A percentile compares a stretch with the other conserved stretches of the same genome.
Conservation (phyloP, 2,329 filamentous ascomycete genomes). For the Myotisia sp. region DNA sequence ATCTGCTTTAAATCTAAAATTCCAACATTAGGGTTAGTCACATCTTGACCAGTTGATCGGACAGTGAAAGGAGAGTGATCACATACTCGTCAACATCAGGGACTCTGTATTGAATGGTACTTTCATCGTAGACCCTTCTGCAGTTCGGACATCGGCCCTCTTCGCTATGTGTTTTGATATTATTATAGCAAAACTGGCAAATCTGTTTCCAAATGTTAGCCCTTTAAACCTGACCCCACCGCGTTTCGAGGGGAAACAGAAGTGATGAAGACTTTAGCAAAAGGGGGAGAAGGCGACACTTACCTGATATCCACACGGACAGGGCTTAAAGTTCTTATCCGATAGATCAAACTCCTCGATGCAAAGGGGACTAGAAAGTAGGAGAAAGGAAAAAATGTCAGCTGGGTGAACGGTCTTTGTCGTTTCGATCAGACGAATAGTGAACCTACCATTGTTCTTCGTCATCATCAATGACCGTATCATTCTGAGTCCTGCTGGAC, state of each 20-base stretch:
- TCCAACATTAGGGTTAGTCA: conserved; percentile 4
- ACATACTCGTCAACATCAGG: conserved; percentile 88
- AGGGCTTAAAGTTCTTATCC: conserved; percentile 91
- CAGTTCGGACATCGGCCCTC: conserved; percentile 97
- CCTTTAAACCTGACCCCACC: neutral
- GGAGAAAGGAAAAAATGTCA: conserved; percentile 13
- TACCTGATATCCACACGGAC: conserved; percentile 97
- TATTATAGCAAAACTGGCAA: conserved; percentile 99
- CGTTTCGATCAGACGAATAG: neutral
- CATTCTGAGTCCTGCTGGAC: conserved; percentile 33
- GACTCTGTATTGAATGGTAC: conserved; percentile 92
- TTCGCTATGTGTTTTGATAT: conserved; percentile 87
- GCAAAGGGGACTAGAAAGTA: conserved; percentile 62
- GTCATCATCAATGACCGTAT: conserved; percentile 37
- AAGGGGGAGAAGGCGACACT: conserved; percentile 14
- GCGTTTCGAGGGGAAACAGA: neutral
- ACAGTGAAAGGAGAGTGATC: conserved; percentile 8
- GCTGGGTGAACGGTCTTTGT: conserved; percentile 2
- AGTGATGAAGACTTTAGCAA: neutral
- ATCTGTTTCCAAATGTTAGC: conserved; percentile 44
- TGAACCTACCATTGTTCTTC: conserved; percentile 34
- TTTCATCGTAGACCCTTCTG: conserved; percentile 86
- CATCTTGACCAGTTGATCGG: conserved; percentile 1
- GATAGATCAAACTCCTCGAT: conserved; percentile 98
- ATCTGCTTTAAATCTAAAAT: conserved; percentile 36